phyloP scores from a whole-genome alignment of 305 asterid species.

The Plantago coronopus region DNA sequence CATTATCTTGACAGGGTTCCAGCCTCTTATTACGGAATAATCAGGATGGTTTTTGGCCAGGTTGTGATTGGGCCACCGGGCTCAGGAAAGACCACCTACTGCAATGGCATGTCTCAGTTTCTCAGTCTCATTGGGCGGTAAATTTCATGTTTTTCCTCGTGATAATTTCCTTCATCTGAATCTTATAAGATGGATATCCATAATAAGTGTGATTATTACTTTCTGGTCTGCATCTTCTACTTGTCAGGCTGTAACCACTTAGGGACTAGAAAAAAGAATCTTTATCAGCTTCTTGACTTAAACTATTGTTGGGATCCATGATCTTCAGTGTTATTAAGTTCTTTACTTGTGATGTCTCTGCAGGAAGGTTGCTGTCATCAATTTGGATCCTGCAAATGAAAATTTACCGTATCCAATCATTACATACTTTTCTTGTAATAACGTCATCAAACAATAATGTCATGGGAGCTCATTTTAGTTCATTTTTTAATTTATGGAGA shows the following conservation, averaged over 20 bases:
- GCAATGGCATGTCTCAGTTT: conserved; percentile 98
- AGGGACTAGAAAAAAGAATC: neutral
- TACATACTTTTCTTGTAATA: conserved; percentile 7
- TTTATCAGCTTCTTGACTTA: conserved; percentile 4
- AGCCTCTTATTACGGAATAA: neutral
- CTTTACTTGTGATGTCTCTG: conserved; percentile 21
- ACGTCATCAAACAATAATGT: neutral
- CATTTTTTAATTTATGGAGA: conserved; percentile 14
- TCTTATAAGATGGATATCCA: no score
- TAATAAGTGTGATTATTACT: neutral
- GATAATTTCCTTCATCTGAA: neutral
- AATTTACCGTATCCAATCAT: conserved; percentile 80
- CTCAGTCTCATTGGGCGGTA: conserved; percentile 89
- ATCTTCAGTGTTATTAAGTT: neutral
- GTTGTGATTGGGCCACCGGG: conserved; percentile 98
- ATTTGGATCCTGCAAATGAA: conserved; percentile 96
- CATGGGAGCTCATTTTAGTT: neutral
- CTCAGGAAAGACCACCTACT: conserved; percentile 95
- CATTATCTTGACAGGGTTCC: conserved; percentile 5
- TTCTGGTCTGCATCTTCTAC: neutral
- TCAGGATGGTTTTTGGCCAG: conserved; percentile 82
- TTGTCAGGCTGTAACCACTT: neutral
- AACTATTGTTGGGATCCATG: neutral
- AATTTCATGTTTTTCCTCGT: neutral
- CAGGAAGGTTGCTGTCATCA: conserved; percentile 95